A percentile compares a stretch with the other conserved stretches of the same genome.
Conservation (phyloP, 352 stramenopile genomes). For the Phytophthora macrochlamydospora region DNA sequence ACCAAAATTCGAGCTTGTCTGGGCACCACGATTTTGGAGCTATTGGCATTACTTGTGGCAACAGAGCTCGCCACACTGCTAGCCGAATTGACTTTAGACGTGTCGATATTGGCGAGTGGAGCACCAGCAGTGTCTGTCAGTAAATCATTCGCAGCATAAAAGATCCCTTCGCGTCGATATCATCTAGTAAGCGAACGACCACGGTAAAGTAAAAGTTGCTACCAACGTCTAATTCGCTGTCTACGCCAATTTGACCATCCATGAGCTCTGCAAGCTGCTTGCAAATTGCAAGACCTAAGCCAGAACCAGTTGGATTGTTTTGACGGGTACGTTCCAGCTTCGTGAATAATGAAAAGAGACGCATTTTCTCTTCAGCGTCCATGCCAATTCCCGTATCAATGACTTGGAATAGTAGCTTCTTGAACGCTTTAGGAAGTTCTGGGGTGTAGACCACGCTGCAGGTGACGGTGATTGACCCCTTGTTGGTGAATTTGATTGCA, state of each 20-base stretch:
- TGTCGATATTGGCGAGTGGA: slow-evolving; percentile 18
- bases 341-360: slow-evolving; percentile 84
- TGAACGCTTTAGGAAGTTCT: slow-evolving; percentile 65
- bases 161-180: slow-evolving; percentile 43
- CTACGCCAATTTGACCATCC: slow-evolving; percentile 86
- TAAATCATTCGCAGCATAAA: slow-evolving; percentile 62
- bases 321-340: slow-evolving; percentile 80
- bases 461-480: slow-evolving; percentile 80
- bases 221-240: slow-evolving; percentile 78
- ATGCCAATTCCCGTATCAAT: slow-evolving; percentile 86
- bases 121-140: slow-evolving; percentile 31
- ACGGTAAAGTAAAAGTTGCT: slow-evolving; percentile 89
- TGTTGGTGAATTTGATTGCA: slow-evolving; percentile 87
- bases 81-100: slow-evolving; percentile 46
- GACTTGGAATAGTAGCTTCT: slow-evolving; percentile 85
- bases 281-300: slow-evolving; percentile 86
- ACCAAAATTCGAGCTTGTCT: slow-evolving; percentile 70
- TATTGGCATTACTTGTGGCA: slow-evolving; percentile 28
- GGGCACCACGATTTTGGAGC: slow-evolving; percentile 46
- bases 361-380: slow-evolving; percentile 80
- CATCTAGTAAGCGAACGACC: slow-evolving; percentile 65
- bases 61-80: slow-evolving; percentile 46
- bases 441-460: slow-evolving; percentile 73
- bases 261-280: slow-evolving; percentile 90
- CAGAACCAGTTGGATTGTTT: slow-evolving; percentile 89